phyloP scores from a whole-genome alignment of 2,329 filamentous ascomycete genomes.

The Pseudocercospora fijiensis region DNA sequence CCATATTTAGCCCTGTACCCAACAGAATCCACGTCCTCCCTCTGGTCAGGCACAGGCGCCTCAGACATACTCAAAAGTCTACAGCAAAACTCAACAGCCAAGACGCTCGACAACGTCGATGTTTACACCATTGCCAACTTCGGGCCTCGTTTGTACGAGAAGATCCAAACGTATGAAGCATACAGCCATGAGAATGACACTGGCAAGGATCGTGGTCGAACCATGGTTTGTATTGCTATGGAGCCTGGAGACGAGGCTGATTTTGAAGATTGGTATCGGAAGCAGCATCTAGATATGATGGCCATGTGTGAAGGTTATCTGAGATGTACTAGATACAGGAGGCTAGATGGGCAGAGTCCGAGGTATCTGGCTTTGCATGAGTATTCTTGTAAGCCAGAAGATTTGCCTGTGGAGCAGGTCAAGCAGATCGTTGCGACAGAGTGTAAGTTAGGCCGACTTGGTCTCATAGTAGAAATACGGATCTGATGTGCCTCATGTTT shows the following conservation, averaged over 20 bases:
- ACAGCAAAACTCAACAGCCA: slow-evolving; percentile 9
- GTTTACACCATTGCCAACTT: slow-evolving; percentile 17
- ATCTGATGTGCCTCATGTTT: too few species aligned
- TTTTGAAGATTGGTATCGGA: slow-evolving; percentile 34
- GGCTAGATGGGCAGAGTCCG: slow-evolving; percentile 16
- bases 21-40: not conserved
- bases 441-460: slow-evolving; percentile 13
- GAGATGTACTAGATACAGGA: slow-evolving; percentile 29
- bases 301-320: slow-evolving; percentile 27
- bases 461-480: too few species aligned
- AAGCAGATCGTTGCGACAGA: slow-evolving; percentile 26
- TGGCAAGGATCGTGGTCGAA: slow-evolving; percentile 11
- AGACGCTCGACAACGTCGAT: slow-evolving; percentile 15
- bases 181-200: slow-evolving; percentile 10
- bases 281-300: slow-evolving; percentile 31
- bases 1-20: slow-evolving; percentile 27
- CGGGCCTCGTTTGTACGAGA: slow-evolving; percentile 18
- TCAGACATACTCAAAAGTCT: slow-evolving; percentile 15
- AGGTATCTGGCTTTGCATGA: slow-evolving; percentile 31
- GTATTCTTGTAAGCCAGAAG: slow-evolving; percentile 23
- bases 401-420: slow-evolving; percentile 25
- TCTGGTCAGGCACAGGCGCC: not conserved
- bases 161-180: slow-evolving; percentile 26
- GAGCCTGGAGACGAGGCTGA: slow-evolving; percentile 30
- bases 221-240: slow-evolving; percentile 23